Percentiles rank a stretch among this genome's conserved stretches.
Conservation (phyloP, 1,139 yeast genomes). For the Sugiyamaella neomexicana region DNA sequence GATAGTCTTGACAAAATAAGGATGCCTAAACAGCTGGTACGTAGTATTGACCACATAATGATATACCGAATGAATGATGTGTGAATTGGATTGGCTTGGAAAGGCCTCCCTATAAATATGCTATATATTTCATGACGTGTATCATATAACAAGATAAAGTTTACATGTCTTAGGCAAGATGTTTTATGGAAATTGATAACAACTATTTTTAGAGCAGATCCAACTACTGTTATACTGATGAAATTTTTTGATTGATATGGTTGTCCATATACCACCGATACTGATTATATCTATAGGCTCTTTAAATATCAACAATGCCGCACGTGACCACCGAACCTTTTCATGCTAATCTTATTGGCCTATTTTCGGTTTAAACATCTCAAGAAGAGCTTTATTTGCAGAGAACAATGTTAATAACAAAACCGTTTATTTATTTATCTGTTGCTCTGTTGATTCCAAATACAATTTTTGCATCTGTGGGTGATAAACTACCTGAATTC, state of each 20-base stretch:
- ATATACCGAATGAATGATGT: no score
- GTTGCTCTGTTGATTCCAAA: constrained; percentile 1
- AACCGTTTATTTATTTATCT: background rate
- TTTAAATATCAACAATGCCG: no score
- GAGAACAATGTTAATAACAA: background rate
- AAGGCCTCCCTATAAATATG: background rate
- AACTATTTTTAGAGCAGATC: background rate
- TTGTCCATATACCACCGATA: no score
- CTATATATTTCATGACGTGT: background rate
- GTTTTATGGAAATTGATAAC: background rate
- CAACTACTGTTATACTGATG: no score
- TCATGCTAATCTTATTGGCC: background rate
- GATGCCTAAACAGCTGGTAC: background rate
- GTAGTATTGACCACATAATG: background rate
- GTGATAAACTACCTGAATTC: constrained; percentile 75
- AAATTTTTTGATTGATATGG: background rate
- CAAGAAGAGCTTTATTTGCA: background rate
- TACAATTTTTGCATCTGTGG: constrained; percentile 57
- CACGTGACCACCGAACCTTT: background rate
- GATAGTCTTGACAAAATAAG: background rate
- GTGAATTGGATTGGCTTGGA: background rate
- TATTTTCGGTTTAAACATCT: background rate
- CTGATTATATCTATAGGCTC: no score
- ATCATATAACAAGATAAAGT: background rate
- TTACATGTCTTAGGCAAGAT: background rate